A percentile compares a stretch with the other conserved stretches of the same genome.
These are phyloP conservation scores for Plantago rigida DNA, from an alignment of 305 asterid genomes.

Conservation along the genomic window DNA sequence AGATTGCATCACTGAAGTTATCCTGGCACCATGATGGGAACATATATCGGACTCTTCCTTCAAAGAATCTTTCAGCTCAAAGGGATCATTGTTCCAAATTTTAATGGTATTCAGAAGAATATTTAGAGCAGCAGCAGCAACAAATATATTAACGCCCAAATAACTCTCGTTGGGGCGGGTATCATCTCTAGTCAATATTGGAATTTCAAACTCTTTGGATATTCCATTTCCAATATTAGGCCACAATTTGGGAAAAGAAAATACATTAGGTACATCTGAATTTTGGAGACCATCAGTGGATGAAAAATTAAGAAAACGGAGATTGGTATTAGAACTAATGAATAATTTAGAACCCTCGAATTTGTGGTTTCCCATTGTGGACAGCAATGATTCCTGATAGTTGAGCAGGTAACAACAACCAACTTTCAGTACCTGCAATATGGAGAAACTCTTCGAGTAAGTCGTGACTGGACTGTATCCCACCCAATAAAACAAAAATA, in stretches of 20 bases:
- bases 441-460: constrained; percentile 19
- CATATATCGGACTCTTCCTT: constrained; percentile 28
- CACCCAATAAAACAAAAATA: background rate
- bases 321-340: constrained; percentile 36
- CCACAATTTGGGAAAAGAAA: constrained; percentile 21
- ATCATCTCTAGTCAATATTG: constrained; percentile 24
- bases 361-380: constrained; percentile 28
- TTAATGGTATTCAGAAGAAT: constrained; percentile 38
- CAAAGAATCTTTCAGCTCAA: constrained; percentile 28
- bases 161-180: constrained; percentile 28
- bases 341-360: constrained; percentile 34
- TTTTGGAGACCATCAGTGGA: constrained; percentile 35
- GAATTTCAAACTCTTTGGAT: constrained; percentile 31
- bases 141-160: constrained; percentile 43
- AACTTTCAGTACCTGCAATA: constrained; percentile 59
- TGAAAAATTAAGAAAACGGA: constrained; percentile 51
- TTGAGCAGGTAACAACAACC: constrained; percentile 54
- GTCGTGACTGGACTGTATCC: constrained; percentile 15
- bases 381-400: constrained; percentile 42
- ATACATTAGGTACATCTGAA: constrained; percentile 30
- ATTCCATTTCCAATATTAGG: constrained; percentile 28
- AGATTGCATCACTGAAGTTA: constrained; percentile 29
- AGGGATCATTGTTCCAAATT: constrained; percentile 21
- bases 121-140: constrained; percentile 40
- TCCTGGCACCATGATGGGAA: constrained; percentile 18